Evolutionary conservation across 768 basidiomycete species (phyloP).

Genomic region (Auriscalpium microsporum): DNA sequence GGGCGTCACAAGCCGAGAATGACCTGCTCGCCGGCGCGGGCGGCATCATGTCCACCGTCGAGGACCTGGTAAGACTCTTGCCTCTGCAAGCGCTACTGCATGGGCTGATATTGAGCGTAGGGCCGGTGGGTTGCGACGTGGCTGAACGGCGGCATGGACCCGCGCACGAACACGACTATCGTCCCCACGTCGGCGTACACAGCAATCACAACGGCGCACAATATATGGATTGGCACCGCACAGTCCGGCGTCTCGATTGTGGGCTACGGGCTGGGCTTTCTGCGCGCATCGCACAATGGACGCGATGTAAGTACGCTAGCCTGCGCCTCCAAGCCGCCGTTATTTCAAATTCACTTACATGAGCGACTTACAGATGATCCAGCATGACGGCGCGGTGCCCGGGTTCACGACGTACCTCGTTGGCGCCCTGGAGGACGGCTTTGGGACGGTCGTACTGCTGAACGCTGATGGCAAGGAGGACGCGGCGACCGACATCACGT

Average conservation of each 20-base stretch:
- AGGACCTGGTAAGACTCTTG: conserved; percentile 31
- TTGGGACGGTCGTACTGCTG: not conserved
- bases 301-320: conserved; percentile 27
- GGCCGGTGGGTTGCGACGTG: conserved; percentile 30
- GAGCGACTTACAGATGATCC: not conserved
- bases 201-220: conserved; percentile 25
- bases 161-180: conserved; percentile 23
- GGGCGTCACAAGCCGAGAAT: conserved; percentile 19
- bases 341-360: not conserved
- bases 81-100: not conserved
- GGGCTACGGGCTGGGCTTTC: conserved; percentile 40
- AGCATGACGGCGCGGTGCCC: not conserved
- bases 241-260: conserved; percentile 18
- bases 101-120: conserved; percentile 17
- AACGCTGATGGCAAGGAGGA: conserved; percentile 1
- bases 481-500: not conserved
- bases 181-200: conserved; percentile 25
- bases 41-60: conserved; percentile 33
- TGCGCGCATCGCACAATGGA: conserved; percentile 27
- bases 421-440: not conserved
- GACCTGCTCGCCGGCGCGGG: conserved; percentile 29
- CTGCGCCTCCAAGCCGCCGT: too few species aligned
- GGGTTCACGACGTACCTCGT: not conserved
- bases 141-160: conserved; percentile 27
- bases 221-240: conserved; percentile 16